Base-by-base conservation (phyloP, 768 basidiomycete genomes). In the Peribolospora kevripleyi region DNA sequence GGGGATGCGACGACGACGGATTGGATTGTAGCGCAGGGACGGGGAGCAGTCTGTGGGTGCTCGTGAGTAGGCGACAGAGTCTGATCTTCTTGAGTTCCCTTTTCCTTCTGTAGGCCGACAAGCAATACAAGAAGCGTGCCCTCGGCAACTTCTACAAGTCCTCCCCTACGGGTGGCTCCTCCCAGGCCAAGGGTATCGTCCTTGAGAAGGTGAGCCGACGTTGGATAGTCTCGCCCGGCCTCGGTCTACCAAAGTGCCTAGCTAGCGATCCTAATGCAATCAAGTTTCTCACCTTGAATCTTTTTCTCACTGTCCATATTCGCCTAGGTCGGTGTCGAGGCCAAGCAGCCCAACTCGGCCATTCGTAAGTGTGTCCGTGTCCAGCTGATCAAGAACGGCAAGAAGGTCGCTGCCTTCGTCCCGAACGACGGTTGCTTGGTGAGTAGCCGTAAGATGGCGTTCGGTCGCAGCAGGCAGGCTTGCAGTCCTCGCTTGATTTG, bases 281-380 rank as follows among this genome's bases (percentile, higher is more conserved):
- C n/a, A n/a, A n/a, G n/a, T n/a, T 37, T 37, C 50, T 42, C 37
- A 11, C 37, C 43, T 13, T 5, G 38, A 9, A 10, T 46, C 36
- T 8, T 36, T 50, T 52, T 52, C 42, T 9, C 11, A 54, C 40
- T 9, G 36, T 36, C 37, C 51, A 42, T 36, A n/a, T 10, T 9
- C 10, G 37, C 45, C 6, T 60, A 69, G 68, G 88, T 98, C 66
- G 93, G 93, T 68, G 91, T 98, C 61, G 93, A 98, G 75, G 91
- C 93, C 68, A 98, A 98, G 74, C 93, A 98, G 72, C 93, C 93
- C 73, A 98, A 98, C 78, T 98, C 93, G 68, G 93, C 93, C 69
- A 97, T 98, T 72, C 88, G 93, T 71, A 98, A 98, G 71, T 98
- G 93, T 75, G 93, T 98, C 63, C 87, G 93, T 74, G 93, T 98